A percentile compares a stretch with the other conserved stretches of the same genome.
phyloP scores from a whole-genome alignment of 306 rosid genomes.

The Heteromeles arbutifolia region DNA sequence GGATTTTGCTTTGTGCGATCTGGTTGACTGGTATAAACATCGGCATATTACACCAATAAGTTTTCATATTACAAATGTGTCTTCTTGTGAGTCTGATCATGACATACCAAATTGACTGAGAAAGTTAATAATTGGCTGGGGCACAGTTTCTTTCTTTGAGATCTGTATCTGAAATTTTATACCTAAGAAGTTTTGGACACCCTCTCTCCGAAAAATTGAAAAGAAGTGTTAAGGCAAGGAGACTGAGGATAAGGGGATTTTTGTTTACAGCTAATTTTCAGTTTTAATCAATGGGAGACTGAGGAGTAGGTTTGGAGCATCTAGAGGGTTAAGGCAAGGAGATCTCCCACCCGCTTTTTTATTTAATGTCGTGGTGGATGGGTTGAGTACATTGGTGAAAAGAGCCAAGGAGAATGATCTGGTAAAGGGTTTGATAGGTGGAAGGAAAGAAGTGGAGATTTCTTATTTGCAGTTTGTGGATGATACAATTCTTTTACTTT shows the following conservation, averaged over 20 bases:
- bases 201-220: too few species aligned
- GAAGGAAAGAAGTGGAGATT: neutral
- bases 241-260: too few species aligned
- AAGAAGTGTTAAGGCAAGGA: too few species aligned
- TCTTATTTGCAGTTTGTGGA: neutral
- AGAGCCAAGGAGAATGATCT: neutral
- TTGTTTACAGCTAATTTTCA: too few species aligned
- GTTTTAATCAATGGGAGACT: neutral
- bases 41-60: neutral
- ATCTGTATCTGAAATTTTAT: too few species aligned
- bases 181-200: too few species aligned
- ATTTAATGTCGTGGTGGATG: conserved; percentile 1
- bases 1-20: conserved; percentile 4
- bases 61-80: neutral
- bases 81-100: neutral
- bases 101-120: neutral
- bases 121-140: neutral
- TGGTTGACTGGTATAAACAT: neutral
- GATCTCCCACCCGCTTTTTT: neutral
- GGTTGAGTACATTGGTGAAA: neutral
- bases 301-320: neutral
- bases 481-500: neutral
- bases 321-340: neutral
- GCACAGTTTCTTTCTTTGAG: neutral
- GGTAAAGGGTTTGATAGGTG: neutral